phyloP scores from a whole-genome alignment of 1,284 basidiomycete species.

The Heterobasidion parviporum region DNA sequence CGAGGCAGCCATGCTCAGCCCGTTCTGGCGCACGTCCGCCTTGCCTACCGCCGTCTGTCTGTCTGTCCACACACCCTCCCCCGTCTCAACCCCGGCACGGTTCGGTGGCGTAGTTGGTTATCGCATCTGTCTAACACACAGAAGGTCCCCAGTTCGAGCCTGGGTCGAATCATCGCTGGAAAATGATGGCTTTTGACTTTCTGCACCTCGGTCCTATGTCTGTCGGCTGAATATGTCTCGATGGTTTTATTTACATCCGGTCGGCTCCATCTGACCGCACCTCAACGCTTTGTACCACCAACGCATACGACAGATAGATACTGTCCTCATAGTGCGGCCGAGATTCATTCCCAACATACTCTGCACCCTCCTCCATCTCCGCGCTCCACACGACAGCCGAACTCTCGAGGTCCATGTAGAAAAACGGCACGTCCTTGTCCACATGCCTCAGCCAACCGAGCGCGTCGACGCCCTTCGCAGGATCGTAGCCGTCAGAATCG shows the following conservation, averaged over 20 bases:
- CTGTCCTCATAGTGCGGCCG: conserved; percentile 17
- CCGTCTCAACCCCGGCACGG: conserved; percentile 8
- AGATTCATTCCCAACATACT: conserved; percentile 20
- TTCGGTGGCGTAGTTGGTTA: conserved; percentile 77
- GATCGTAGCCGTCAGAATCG: too few species aligned
- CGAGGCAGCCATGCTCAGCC: neutral
- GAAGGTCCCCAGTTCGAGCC: conserved; percentile 55
- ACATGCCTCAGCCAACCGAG: too few species aligned
- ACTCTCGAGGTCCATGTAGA: conserved; percentile 4
- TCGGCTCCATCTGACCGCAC: too few species aligned
- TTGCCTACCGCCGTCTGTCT: neutral
- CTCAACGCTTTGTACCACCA: conserved; percentile 4
- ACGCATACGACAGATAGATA: conserved; percentile 22
- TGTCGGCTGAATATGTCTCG: too few species aligned
- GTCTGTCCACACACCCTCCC: too few species aligned
- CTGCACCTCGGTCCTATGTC: too few species aligned
- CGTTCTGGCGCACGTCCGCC: too few species aligned
- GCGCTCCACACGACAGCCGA: conserved; percentile 12
- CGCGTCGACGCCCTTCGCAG: too few species aligned
- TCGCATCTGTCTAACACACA: conserved; percentile 71
- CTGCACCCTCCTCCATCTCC: conserved; percentile 9
- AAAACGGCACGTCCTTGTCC: too few species aligned
- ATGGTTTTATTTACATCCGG: too few species aligned
- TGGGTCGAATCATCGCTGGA: conserved; percentile 48
- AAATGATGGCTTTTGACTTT: neutral